These are phyloP conservation scores for Candida khao-thaluensis DNA, from an alignment of 805 yeast species.

Conservation along the genomic window DNA sequence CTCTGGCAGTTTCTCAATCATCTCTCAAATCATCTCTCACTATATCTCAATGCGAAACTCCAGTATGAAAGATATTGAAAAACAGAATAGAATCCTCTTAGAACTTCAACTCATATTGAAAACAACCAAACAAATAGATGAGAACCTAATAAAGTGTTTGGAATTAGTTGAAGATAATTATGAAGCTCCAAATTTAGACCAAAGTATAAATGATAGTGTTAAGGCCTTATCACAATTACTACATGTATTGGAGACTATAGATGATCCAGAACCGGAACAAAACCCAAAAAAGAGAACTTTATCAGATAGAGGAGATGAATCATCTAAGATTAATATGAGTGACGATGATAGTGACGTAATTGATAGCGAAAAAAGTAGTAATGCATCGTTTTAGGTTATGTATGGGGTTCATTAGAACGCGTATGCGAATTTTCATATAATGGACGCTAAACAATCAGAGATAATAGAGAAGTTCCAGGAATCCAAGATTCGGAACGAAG, in stretches of 20 bases:
- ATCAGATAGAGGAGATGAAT: not conserved
- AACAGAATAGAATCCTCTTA: slow-evolving; percentile 23
- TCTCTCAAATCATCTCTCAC: too few species aligned
- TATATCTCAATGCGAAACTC: not conserved
- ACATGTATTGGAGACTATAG: slow-evolving; percentile 10
- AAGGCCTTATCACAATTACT: not conserved
- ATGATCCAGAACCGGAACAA: not conserved
- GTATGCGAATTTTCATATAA: slow-evolving; percentile 13
- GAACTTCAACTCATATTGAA: slow-evolving; percentile 35
- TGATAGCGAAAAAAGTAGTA: not conserved
- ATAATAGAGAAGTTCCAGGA: slow-evolving; percentile 48
- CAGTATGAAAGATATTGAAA: not conserved
- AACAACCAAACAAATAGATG: slow-evolving; percentile 32
- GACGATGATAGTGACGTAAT: not conserved
- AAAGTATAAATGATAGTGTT: slow-evolving; percentile 7
- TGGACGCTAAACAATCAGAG: slow-evolving; percentile 33
- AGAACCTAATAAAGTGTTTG: slow-evolving; percentile 25
- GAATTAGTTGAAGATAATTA: slow-evolving; percentile 17
- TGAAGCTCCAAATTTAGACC: slow-evolving; percentile 1
- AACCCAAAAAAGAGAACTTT: slow-evolving; percentile 1
- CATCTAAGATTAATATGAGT: too few species aligned
- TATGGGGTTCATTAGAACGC: not conserved
- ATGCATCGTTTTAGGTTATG: not conserved
- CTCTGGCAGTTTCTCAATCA: too few species aligned
- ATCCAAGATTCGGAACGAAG: slow-evolving; percentile 26